Evolutionary conservation across 768 basidiomycete genomes (phyloP).

Genomic region (Leccinum rimulosum): DNA sequence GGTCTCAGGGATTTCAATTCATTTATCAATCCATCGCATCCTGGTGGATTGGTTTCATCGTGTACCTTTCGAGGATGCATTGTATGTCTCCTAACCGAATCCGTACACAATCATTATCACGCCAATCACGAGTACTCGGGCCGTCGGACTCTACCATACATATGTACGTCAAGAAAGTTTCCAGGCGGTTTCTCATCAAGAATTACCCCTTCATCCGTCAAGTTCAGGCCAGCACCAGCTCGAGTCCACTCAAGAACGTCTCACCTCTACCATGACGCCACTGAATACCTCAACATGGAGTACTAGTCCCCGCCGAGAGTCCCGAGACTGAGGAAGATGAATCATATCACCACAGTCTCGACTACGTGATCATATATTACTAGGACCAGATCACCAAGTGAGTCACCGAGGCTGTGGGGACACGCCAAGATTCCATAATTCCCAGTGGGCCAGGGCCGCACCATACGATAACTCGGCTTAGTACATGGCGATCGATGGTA

Average conservation of each 20-base stretch:
- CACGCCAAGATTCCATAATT: too few species aligned
- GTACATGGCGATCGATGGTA: too few species aligned
- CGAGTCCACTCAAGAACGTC: background rate
- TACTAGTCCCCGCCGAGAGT: background rate
- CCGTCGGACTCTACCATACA: background rate
- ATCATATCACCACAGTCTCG: background rate
- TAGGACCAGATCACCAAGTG: background rate
- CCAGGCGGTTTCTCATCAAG: background rate
- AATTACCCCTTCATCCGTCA: background rate
- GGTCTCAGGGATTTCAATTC: background rate
- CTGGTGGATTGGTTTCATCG: background rate
- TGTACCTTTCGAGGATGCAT: background rate
- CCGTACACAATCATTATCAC: background rate
- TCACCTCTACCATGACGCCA: background rate
- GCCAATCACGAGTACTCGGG: background rate
- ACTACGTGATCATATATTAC: background rate
- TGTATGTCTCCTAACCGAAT: background rate
- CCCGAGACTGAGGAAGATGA: background rate
- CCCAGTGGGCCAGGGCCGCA: too few species aligned
- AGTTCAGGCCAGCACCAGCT: background rate
- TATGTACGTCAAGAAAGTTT: background rate
- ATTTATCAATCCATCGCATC: background rate
- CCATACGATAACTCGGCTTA: too few species aligned
- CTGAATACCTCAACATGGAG: background rate
- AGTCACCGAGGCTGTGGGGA: too few species aligned